These are phyloP conservation scores for Ceratocystis ficicola DNA, from an alignment of 2,329 filamentous ascomycete genomes.

Conservation along the genomic window DNA sequence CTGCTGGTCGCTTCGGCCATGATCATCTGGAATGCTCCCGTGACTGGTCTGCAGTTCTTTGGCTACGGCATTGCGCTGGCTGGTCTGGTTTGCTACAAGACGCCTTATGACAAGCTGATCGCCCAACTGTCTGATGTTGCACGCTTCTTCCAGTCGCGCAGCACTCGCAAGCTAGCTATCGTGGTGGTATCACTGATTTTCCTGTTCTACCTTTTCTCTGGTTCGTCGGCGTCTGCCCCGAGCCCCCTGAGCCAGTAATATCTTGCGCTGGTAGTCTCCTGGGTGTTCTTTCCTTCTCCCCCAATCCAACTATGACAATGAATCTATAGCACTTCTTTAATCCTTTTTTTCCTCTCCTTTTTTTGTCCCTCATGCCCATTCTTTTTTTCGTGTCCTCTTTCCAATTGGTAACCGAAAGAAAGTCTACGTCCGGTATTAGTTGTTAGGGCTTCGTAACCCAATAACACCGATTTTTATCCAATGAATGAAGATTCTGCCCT, in stretches of 20 bases:
- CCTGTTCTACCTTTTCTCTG: conserved; percentile 17
- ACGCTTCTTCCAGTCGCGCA: conserved; percentile 35
- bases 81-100: conserved; percentile 71
- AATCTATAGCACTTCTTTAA: background rate
- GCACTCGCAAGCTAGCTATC: conserved; percentile 17
- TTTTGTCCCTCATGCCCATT: too few relatives aligned
- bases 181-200: background rate
- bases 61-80: conserved; percentile 69
- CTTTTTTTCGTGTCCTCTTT: too few relatives aligned
- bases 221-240: background rate
- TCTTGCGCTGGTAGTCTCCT: background rate
- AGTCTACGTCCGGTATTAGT: too few relatives aligned
- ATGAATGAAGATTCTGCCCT: too few relatives aligned
- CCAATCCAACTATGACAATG: background rate
- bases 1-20: conserved; percentile 69
- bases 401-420: too few relatives aligned
- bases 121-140: conserved; percentile 54
- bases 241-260: background rate
- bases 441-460: too few relatives aligned
- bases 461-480: too few relatives aligned
- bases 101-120: conserved; percentile 62
- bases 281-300: background rate
- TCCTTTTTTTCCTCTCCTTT: background rate
- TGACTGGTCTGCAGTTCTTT: conserved; percentile 65
- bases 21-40: conserved; percentile 67